Percentiles rank a stretch among this genome's conserved stretches.
Evolutionary conservation across 1,284 basidiomycete genomes (phyloP).

Genomic region (Ceratobasidium sp.): DNA sequence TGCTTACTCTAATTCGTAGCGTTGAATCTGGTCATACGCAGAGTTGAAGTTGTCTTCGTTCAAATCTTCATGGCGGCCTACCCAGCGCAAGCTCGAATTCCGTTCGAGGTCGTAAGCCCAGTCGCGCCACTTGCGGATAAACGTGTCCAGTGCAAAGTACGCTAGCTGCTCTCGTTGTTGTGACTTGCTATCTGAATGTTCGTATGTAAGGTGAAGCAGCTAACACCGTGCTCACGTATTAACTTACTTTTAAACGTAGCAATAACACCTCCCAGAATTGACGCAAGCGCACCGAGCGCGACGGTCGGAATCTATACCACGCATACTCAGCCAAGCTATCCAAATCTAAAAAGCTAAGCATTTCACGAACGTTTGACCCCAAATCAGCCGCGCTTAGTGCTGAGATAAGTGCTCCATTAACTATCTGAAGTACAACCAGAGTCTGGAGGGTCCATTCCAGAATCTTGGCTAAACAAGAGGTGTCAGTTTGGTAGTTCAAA

Average conservation of each 20-base stretch:
- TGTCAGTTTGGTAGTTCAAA: background rate
- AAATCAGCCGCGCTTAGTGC: conserved; percentile 23
- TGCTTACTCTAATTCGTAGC: conserved; percentile 32
- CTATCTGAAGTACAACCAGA: conserved; percentile 25
- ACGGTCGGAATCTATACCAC: conserved; percentile 32
- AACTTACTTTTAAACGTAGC: conserved; percentile 29
- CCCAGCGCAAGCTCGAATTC: conserved; percentile 4
- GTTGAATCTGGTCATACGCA: conserved; percentile 35
- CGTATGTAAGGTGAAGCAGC: background rate
- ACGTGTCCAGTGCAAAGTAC: conserved; percentile 34
- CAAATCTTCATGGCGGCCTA: conserved; percentile 4
- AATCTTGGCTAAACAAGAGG: background rate
- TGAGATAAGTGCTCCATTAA: conserved; percentile 34
- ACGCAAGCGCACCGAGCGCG: conserved; percentile 24
- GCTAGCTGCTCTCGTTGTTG: conserved; percentile 32
- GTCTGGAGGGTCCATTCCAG: conserved; percentile 32
- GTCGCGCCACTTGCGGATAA: conserved; percentile 36
- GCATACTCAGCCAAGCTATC: too few species aligned
- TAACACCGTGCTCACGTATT: too few species aligned
- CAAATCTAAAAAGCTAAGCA: too few species aligned
- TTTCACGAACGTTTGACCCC: background rate
- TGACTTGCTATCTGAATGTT: conserved; percentile 22
- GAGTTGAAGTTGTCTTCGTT: conserved; percentile 31
- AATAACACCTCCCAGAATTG: conserved; percentile 36
- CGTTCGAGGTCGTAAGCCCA: conserved; percentile 34